phyloP scores from a whole-genome alignment of 768 basidiomycete genomes.

The Phlebiopsis gigantea region DNA sequence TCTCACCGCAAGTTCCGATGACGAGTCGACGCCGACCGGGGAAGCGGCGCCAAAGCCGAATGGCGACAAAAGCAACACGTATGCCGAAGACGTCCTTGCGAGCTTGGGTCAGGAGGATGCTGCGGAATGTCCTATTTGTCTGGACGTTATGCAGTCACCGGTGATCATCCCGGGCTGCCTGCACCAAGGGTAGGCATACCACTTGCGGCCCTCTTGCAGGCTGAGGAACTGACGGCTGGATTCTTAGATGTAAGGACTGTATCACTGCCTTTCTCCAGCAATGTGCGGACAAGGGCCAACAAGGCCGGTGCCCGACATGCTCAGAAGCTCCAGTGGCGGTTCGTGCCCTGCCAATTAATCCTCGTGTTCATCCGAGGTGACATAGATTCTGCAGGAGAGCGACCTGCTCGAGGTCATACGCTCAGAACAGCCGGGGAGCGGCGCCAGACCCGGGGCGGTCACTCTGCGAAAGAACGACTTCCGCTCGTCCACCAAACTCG shows the following conservation, averaged over 20 bases:
- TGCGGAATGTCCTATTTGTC: constrained; percentile 75
- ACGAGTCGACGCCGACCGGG: not conserved
- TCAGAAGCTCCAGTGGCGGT: constrained; percentile 63
- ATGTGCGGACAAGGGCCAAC: constrained; percentile 64
- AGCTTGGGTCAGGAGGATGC: constrained; percentile 42
- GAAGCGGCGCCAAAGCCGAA: not conserved
- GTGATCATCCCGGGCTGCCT: constrained; percentile 71
- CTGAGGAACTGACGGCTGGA: not conserved
- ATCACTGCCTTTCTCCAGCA: constrained; percentile 67
- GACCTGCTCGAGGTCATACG: constrained; percentile 64
- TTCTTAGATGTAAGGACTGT: constrained; percentile 81
- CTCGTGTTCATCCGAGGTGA: not conserved
- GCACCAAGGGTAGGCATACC: constrained; percentile 56
- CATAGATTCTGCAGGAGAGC: constrained; percentile 37
- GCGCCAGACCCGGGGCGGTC: constrained; percentile 26
- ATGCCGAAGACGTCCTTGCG: constrained; percentile 61
- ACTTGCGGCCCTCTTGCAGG: not conserved
- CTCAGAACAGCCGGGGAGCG: constrained; percentile 27
- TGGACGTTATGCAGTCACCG: constrained; percentile 69
- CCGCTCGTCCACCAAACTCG: constrained; percentile 84
- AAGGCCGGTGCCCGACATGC: constrained; percentile 78
- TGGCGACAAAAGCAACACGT: constrained; percentile 32
- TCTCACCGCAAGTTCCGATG: constrained; percentile 17
- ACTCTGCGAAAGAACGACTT: constrained; percentile 77
- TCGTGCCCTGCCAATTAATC: constrained; percentile 1